phyloP scores from a whole-genome alignment of 805 yeast genomes.

The Metschnikowia borealis region DNA sequence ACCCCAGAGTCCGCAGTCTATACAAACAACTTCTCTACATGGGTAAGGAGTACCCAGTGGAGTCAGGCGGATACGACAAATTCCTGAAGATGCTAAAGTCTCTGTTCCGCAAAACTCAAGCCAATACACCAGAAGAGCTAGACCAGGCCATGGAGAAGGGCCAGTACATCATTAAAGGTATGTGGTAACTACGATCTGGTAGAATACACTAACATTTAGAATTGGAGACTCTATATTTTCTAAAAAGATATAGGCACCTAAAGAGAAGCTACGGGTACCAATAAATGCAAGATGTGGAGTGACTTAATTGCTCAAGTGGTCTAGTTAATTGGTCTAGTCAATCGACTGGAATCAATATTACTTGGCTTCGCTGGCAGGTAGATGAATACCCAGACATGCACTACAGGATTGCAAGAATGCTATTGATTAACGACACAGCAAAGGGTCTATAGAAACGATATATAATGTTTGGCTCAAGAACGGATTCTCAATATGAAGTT shows the following conservation, averaged over 20 bases:
- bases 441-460: neutral
- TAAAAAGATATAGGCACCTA: slow-evolving; percentile 28
- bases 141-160: slow-evolving; percentile 26
- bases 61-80: slow-evolving; percentile 27
- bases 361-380: too few relatives aligned
- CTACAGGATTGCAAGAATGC: neutral
- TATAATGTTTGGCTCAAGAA: slow-evolving; percentile 27
- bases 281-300: too few relatives aligned
- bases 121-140: slow-evolving; percentile 17
- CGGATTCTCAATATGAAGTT: slow-evolving; percentile 83
- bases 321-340: too few relatives aligned
- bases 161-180: slow-evolving; percentile 25
- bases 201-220: slow-evolving; percentile 19
- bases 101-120: slow-evolving; percentile 17
- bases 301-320: too few relatives aligned
- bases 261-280: slow-evolving; percentile 30
- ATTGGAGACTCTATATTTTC: slow-evolving; percentile 31
- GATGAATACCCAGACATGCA: neutral
- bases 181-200: slow-evolving; percentile 4
- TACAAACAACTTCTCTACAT: slow-evolving; percentile 27
- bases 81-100: slow-evolving; percentile 20
- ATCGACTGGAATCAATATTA: too few relatives aligned
- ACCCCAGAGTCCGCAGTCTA: slow-evolving; percentile 15
- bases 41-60: slow-evolving; percentile 34
- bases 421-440: neutral